Base-by-base conservation (phyloP, 176 grass and related monocot species). In the Triticum monococcum region DNA sequence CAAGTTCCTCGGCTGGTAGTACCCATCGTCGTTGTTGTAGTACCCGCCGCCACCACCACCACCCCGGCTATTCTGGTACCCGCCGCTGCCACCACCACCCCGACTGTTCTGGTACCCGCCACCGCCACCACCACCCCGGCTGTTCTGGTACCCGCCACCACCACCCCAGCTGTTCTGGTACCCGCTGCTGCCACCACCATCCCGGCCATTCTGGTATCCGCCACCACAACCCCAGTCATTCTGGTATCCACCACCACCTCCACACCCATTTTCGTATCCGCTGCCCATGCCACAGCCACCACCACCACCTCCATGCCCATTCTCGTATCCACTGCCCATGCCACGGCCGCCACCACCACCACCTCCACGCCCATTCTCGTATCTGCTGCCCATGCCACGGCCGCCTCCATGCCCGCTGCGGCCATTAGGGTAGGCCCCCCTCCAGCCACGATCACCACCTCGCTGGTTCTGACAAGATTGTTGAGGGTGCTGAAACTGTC, bases 1-100 rank as follows among this genome's bases (percentile, higher is more conserved):
- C 72, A 89, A 87, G 86, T 88, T 89, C 78, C 90, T 90, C 8
- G 69, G 87, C 63, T 89, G 89, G 73, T 92, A 85, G 77, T 93
- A 92, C 10, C 83, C 88, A 14, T 65, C 40, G 2, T 95, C 86
- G 50, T 90, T 87, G 81, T 92, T 87, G 77, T 90, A 92, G 54
- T 84, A 88, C 8, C 86, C 88, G 0, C 83, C 45, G 37, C 37
- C 37, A 5, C 37, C 37, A 0, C 78, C 78, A 0, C 79, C 64
- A 1, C 72, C 83, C 1, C 88, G 78, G 30, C 78, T 26, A 35
- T 81, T 87, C 68, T 87, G 78, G 65, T 84, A 88, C 5, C 37
- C 37, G 8, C 37, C 37, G 0, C 64, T 50, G 0, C 79, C 61
- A 0, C 78, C 77, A 0, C 79, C 64, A 1, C 72, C 83, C 1